These are phyloP conservation scores for Fusarium dlaminii DNA, from an alignment of 2,329 filamentous ascomycete species.

Conservation along the genomic window DNA sequence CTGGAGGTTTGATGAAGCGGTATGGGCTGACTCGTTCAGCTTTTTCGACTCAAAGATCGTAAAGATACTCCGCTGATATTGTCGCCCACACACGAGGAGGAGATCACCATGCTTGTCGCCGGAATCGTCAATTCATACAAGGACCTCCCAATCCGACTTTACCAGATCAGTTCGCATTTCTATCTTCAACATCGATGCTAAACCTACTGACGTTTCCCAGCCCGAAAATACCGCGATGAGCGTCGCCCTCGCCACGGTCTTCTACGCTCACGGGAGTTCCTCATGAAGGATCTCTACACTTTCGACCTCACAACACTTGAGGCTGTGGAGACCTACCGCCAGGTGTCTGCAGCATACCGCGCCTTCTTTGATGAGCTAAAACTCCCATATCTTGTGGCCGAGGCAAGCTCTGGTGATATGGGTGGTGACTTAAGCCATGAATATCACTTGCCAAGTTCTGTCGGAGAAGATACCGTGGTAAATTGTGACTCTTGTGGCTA, in stretches of 20 bases:
- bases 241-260: conserved; percentile 87
- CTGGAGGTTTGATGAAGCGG: background rate
- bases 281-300: conserved; percentile 99
- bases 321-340: conserved; percentile 83
- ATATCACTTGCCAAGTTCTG: conserved; percentile 82
- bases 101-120: conserved; percentile 85
- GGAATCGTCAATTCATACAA: conserved; percentile 82
- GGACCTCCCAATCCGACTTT: conserved; percentile 84
- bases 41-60: conserved; percentile 84
- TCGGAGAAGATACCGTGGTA: conserved; percentile 87
- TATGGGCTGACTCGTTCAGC: conserved; percentile 57
- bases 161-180: conserved; percentile 77
- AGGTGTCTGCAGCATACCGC: conserved; percentile 78
- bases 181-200: background rate
- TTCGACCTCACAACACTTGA: conserved; percentile 77
- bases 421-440: conserved; percentile 94
- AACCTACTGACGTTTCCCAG: conserved; percentile 52
- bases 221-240: conserved; percentile 95
- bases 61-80: conserved; percentile 79
- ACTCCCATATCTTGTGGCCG: conserved; percentile 83
- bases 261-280: conserved; percentile 86
- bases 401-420: conserved; percentile 96
- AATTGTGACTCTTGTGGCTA: conserved; percentile 79
- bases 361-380: conserved; percentile 84
- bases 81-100: conserved; percentile 95